These are phyloP conservation scores for Diaporthe velutina DNA, from an alignment of 2,329 filamentous ascomycete species.

Conservation along the genomic window DNA sequence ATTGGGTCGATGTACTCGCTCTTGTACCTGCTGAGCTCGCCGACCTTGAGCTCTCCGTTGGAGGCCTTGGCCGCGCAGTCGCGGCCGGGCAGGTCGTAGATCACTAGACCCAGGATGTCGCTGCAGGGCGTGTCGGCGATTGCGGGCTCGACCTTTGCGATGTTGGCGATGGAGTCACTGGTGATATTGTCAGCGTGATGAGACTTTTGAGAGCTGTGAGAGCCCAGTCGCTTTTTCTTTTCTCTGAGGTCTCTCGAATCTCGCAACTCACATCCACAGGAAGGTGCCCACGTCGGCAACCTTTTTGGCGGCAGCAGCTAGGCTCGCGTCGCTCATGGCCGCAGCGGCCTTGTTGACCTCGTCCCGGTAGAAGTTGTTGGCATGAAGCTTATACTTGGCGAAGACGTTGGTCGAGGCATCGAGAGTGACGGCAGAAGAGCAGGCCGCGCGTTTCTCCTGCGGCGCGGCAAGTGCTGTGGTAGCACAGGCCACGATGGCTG, in stretches of 20 bases:
- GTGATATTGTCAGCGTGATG: neutral
- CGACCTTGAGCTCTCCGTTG: constrained; percentile 72
- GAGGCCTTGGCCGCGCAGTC: constrained; percentile 74
- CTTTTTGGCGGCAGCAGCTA: constrained; percentile 48
- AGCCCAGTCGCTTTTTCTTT: neutral
- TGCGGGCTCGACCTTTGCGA: constrained; percentile 52
- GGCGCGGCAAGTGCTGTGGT: constrained; percentile 50
- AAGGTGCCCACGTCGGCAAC: constrained; percentile 56
- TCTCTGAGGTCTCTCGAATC: neutral
- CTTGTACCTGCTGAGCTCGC: constrained; percentile 60
- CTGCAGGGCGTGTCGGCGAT: constrained; percentile 52
- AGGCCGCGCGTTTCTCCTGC: constrained; percentile 48
- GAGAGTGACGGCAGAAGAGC: constrained; percentile 52
- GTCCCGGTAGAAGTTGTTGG: constrained; percentile 53
- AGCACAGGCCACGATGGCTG: constrained; percentile 52
- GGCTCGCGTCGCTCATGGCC: constrained; percentile 46
- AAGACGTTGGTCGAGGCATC: constrained; percentile 55
- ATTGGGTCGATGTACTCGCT: constrained; percentile 61
- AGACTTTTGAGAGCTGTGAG: neutral
- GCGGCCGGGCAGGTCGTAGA: constrained; percentile 74
- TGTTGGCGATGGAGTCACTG: constrained; percentile 55
- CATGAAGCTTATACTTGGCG: constrained; percentile 54
- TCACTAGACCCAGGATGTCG: constrained; percentile 63
- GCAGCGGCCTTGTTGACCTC: constrained; percentile 53
- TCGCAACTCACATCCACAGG: constrained; percentile 52